phyloP scores from a whole-genome alignment of 108 stramenopile genomes.

The Fistulifera solaris region DNA sequence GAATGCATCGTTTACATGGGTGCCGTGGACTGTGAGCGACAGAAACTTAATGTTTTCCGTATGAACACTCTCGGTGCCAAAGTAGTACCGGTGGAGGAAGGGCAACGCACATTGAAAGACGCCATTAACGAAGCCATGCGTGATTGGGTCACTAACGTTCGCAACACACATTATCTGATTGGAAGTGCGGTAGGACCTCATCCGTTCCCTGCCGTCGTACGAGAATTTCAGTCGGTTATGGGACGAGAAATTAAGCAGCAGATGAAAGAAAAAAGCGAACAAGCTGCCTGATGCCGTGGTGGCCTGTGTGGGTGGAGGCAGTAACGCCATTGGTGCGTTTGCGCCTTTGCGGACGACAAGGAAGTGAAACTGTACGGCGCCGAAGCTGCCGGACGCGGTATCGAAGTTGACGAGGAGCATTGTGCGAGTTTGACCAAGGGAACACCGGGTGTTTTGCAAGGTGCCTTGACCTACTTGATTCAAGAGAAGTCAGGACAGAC shows the following conservation, averaged over 20 bases:
- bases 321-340: constrained; percentile 94
- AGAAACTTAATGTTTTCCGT: constrained; percentile 88
- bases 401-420: constrained; percentile 68
- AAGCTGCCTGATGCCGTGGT: constrained; percentile 89
- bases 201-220: constrained; percentile 94
- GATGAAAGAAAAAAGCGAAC: constrained; percentile 78
- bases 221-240: constrained; percentile 89
- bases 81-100: constrained; percentile 86
- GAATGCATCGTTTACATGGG: constrained; percentile 97
- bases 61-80: constrained; percentile 95
- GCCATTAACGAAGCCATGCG: constrained; percentile 98
- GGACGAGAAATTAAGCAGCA: constrained; percentile 76
- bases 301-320: constrained; percentile 94
- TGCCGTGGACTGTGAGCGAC: constrained; percentile 89
- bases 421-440: constrained; percentile 87
- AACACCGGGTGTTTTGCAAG: constrained; percentile 91
- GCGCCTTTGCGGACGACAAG: constrained; percentile 80
- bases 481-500: constrained; percentile 83
- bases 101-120: constrained; percentile 88
- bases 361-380: constrained; percentile 80
- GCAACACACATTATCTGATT: constrained; percentile 90
- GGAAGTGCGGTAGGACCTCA: constrained; percentile 95
- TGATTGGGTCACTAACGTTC: constrained; percentile 95
- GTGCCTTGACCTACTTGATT: constrained; percentile 85
- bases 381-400: constrained; percentile 88